Evolutionary conservation across 768 basidiomycete genomes (phyloP).

Genomic region (Dioszegia aurantiaca): DNA sequence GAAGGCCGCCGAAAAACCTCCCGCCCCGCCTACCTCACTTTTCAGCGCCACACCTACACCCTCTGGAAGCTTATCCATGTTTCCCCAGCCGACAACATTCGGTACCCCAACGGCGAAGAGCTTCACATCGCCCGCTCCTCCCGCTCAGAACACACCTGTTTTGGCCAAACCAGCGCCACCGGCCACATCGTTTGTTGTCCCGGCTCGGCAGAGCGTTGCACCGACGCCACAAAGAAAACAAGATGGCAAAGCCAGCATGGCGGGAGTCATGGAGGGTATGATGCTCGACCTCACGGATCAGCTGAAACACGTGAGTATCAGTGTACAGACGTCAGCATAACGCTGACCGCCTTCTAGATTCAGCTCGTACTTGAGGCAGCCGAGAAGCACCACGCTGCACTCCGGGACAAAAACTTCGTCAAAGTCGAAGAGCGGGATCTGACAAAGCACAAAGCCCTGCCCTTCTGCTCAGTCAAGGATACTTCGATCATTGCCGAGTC

Average conservation of each 20-base stretch:
- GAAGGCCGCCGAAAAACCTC: neutral
- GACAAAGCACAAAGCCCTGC: conserved; percentile 64
- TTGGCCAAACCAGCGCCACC: neutral
- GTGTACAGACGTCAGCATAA: conserved; percentile 9
- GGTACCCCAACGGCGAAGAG: neutral
- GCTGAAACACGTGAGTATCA: conserved; percentile 61
- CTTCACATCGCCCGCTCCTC: neutral
- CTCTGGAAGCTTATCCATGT: too few species aligned
- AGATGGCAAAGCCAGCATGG: conserved; percentile 56
- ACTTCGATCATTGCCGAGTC: conserved; percentile 32
- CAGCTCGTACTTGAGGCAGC: conserved; percentile 54
- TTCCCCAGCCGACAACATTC: neutral
- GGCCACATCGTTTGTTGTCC: neutral
- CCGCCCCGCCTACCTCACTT: neutral
- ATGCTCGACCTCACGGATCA: conserved; percentile 58
- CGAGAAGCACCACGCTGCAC: conserved; percentile 48
- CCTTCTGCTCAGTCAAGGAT: conserved; percentile 60
- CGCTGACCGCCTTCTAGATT: conserved; percentile 53
- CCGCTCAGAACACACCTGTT: neutral
- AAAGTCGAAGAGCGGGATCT: conserved; percentile 57
- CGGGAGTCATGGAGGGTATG: conserved; percentile 62
- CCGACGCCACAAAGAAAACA: neutral
- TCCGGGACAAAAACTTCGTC: conserved; percentile 21
- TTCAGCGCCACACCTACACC: neutral
- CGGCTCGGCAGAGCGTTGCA: neutral